Evolutionary conservation across 495 filamentous ascomycete species (phyloP).

Genomic region (Hypomontagnella submonticulosa): DNA sequence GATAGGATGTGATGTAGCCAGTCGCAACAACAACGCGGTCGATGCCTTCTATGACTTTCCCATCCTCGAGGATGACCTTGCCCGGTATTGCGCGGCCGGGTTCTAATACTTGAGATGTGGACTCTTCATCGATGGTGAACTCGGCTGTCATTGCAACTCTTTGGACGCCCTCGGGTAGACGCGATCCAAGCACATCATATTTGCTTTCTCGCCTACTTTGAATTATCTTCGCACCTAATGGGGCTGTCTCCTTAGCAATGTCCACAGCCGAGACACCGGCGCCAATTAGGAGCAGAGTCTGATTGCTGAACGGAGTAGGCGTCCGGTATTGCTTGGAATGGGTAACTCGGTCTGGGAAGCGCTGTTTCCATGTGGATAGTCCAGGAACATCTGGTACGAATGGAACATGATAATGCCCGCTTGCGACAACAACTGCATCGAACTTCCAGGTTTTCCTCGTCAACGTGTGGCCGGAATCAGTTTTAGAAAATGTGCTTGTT

Average conservation of each 20-base stretch:
- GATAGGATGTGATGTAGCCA: slow-evolving; percentile 70
- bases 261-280: slow-evolving; percentile 70
- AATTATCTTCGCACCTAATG: slow-evolving; percentile 62
- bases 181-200: slow-evolving; percentile 64
- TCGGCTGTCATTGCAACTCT: slow-evolving; percentile 63
- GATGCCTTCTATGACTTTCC: slow-evolving; percentile 59
- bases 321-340: slow-evolving; percentile 72
- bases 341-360: slow-evolving; percentile 61
- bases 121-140: slow-evolving; percentile 39
- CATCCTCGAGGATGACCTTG: slow-evolving; percentile 47
- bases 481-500: slow-evolving; percentile 49
- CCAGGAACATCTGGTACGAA: slow-evolving; percentile 66
- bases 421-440: slow-evolving; percentile 67
- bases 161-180: slow-evolving; percentile 59
- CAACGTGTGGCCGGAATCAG: slow-evolving; percentile 34
- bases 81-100: slow-evolving; percentile 38
- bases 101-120: slow-evolving; percentile 31
- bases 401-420: slow-evolving; percentile 69
- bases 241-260: slow-evolving; percentile 66
- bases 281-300: slow-evolving; percentile 70
- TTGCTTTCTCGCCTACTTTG: slow-evolving; percentile 68
- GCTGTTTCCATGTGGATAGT: slow-evolving; percentile 62
- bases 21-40: slow-evolving; percentile 70
- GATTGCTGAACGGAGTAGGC: slow-evolving; percentile 54
- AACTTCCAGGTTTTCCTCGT: slow-evolving; percentile 56